Percentiles rank a stretch among this genome's conserved stretches.
Evolutionary conservation across 305 asterid species (phyloP).

Genomic region (Ajuga reptans): DNA sequence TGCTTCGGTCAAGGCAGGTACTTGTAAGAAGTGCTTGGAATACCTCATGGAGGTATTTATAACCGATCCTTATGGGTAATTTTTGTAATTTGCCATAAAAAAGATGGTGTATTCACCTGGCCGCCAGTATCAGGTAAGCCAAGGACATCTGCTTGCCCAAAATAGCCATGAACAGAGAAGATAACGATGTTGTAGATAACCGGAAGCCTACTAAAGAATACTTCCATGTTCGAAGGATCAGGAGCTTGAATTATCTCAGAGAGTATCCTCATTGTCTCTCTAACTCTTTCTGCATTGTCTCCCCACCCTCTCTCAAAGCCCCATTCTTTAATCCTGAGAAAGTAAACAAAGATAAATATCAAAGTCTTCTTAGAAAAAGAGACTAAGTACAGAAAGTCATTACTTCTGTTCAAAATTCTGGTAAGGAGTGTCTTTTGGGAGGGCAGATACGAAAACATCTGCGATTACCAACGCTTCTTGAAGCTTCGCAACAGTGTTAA

Average conservation of each 20-base stretch:
- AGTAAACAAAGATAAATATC: not conserved
- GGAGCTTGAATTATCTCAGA: conserved; percentile 80
- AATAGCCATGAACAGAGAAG: conserved; percentile 76
- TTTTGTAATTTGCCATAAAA: not conserved
- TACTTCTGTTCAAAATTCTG: conserved; percentile 56
- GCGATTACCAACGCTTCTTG: conserved; percentile 49
- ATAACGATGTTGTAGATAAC: conserved; percentile 56
- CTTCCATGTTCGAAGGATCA: conserved; percentile 50
- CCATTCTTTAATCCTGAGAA: conserved; percentile 57
- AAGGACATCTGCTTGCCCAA: conserved; percentile 81
- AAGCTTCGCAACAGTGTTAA: conserved; percentile 49
- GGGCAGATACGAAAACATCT: conserved; percentile 48
- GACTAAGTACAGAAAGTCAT: not conserved
- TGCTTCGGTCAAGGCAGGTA: too few species aligned
- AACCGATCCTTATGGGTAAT: too few species aligned
- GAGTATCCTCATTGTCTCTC: conserved; percentile 52
- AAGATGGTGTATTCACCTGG: conserved; percentile 37
- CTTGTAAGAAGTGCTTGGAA: too few species aligned
- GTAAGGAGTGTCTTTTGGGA: conserved; percentile 50
- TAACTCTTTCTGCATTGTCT: conserved; percentile 51
- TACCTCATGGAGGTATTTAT: too few species aligned
- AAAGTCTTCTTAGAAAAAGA: not conserved
- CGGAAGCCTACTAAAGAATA: conserved; percentile 60
- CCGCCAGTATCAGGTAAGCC: conserved; percentile 90
- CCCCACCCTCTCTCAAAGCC: conserved; percentile 93